A percentile compares a stretch with the other conserved stretches of the same genome.
Evolutionary conservation across 2,329 filamentous ascomycete species (phyloP).

Genomic region (Elsinoe necatrix): DNA sequence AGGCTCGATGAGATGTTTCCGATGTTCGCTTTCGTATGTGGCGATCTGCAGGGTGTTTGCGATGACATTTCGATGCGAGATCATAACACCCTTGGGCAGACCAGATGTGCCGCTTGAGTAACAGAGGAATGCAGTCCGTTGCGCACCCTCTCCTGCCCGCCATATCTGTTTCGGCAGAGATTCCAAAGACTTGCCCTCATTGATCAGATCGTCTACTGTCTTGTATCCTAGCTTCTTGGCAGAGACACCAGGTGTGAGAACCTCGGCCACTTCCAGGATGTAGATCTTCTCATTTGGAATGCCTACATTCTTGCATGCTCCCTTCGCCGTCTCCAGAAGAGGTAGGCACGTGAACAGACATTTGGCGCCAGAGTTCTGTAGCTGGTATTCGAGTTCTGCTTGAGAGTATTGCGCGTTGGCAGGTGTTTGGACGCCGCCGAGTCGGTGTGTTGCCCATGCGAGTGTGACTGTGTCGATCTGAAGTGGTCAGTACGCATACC

Average conservation of each 20-base stretch:
- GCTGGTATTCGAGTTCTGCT: conserved; percentile 61
- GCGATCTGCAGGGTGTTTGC: conserved; percentile 61
- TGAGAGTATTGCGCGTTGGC: conserved; percentile 68
- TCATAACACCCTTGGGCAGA: conserved; percentile 66
- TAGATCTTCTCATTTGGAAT: conserved; percentile 59
- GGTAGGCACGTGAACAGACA: conserved; percentile 64
- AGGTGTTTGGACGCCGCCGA: conserved; percentile 65
- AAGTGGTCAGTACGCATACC: background rate
- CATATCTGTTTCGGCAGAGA: conserved; percentile 48
- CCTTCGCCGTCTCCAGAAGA: conserved; percentile 54
- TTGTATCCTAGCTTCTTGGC: conserved; percentile 43
- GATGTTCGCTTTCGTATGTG: conserved; percentile 40
- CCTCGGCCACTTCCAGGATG: conserved; percentile 58
- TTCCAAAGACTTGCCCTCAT: conserved; percentile 49
- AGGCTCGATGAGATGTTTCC: conserved; percentile 35
- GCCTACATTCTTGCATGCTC: conserved; percentile 54
- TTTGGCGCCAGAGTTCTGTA: conserved; percentile 59
- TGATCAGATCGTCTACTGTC: conserved; percentile 58
- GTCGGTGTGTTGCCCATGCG: conserved; percentile 63
- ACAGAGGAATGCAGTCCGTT: conserved; percentile 66
- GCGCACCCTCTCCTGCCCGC: conserved; percentile 55
- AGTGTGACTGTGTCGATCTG: conserved; percentile 68
- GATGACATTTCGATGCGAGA: conserved; percentile 71
- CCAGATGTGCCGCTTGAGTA: conserved; percentile 76
- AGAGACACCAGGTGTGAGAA: conserved; percentile 41